Evolutionary conservation across 192 early-diverging fungal species (phyloP).

Genomic region (Coemansia sp.): DNA sequence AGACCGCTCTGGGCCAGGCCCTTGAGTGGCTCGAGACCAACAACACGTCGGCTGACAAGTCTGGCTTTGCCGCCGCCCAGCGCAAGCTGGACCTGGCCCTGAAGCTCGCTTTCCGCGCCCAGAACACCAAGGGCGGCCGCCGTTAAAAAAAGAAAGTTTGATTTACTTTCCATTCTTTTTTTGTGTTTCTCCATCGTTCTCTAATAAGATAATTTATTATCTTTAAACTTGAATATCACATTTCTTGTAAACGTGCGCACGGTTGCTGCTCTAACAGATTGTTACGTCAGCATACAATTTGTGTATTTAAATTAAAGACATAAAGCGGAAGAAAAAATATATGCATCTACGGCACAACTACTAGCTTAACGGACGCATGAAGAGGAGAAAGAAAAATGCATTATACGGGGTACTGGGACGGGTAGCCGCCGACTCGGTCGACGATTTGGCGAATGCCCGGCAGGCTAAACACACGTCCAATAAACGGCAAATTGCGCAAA

Average conservation of each 20-base stretch:
- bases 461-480: slow-evolving; percentile 82
- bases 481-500: slow-evolving; percentile 82
- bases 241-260: too few relatives aligned
- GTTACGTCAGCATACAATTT: too few relatives aligned
- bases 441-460: slow-evolving; percentile 79
- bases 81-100: slow-evolving; percentile 70
- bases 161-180: neutral
- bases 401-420: slow-evolving; percentile 48
- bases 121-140: slow-evolving; percentile 24
- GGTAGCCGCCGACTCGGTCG: slow-evolving; percentile 45
- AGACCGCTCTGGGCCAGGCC: slow-evolving; percentile 74
- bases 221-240: neutral
- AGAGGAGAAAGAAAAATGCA: neutral
- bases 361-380: neutral
- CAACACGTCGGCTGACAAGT: slow-evolving; percentile 60
- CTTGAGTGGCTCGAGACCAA: slow-evolving; percentile 70
- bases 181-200: neutral
- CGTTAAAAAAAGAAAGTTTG: slow-evolving; percentile 22
- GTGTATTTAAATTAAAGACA: too few relatives aligned
- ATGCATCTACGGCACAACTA: neutral
- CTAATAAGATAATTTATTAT: slow-evolving; percentile 1
- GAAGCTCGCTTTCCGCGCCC: slow-evolving; percentile 61
- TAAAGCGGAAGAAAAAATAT: neutral
- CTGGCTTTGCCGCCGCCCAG: slow-evolving; percentile 64
- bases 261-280: too few relatives aligned